These are phyloP conservation scores for Botryosphaeria agaves DNA, from an alignment of 2,329 filamentous ascomycete genomes.

Conservation along the genomic window DNA sequence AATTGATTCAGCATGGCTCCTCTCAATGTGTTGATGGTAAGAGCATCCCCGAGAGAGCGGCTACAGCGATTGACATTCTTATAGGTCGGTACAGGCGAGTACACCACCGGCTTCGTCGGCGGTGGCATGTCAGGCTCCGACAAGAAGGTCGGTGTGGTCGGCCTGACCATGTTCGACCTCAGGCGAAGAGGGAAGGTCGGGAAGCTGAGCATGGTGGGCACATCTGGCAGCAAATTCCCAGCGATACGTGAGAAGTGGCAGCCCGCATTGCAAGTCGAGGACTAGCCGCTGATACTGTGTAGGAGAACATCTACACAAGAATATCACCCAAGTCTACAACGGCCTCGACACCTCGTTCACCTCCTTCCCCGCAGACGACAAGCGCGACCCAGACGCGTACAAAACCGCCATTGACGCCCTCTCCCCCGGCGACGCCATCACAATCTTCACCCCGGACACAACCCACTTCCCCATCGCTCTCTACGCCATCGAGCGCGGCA, in stretches of 20 bases:
- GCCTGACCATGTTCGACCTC: constrained; percentile 76
- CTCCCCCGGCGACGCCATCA: constrained; percentile 70
- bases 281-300: constrained; percentile 2
- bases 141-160: constrained; percentile 93
- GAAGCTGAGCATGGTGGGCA: constrained; percentile 75
- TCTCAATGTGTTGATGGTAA: constrained; percentile 30
- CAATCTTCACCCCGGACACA: constrained; percentile 88
- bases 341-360: constrained; percentile 71
- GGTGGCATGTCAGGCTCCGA: constrained; percentile 70
- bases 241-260: constrained; percentile 75
- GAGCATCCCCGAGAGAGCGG: constrained; percentile 1
- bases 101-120: constrained; percentile 88
- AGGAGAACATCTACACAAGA: constrained; percentile 72
- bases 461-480: constrained; percentile 86
- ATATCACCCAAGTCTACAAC: constrained; percentile 81
- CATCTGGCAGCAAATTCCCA: constrained; percentile 76
- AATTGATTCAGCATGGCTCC: constrained; percentile 28
- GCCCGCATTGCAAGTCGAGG: too few relatives aligned
- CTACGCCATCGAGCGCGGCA: constrained; percentile 73
- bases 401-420: constrained; percentile 77
- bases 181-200: constrained; percentile 76
- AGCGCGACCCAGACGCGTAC: constrained; percentile 65
- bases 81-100: constrained; percentile 81
- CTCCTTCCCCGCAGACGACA: constrained; percentile 61
- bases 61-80: neutral